Evolutionary conservation across 768 basidiomycete genomes (phyloP).

Genomic region (Artomyces pyxidatus): DNA sequence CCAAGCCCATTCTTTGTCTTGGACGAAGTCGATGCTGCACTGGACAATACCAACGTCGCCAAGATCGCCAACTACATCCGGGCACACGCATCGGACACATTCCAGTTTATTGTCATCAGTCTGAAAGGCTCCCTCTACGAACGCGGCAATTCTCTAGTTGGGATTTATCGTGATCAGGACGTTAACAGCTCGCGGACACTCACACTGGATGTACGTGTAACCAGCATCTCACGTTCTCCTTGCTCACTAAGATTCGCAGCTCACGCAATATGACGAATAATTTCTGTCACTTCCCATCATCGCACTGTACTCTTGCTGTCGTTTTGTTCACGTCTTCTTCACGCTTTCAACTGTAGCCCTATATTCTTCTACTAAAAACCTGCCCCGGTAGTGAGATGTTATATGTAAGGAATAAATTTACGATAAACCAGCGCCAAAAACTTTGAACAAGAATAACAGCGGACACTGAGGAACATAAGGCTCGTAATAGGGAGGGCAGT

Average conservation of each 20-base stretch:
- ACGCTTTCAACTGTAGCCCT: too few species aligned
- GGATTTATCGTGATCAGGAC: constrained; percentile 91
- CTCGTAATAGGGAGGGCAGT: too few species aligned
- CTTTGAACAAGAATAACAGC: background rate
- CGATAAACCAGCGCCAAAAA: background rate
- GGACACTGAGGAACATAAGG: background rate
- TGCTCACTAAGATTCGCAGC: constrained; percentile 24
- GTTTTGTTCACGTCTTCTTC: too few species aligned
- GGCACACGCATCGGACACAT: constrained; percentile 68
- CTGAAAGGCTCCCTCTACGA: constrained; percentile 92
- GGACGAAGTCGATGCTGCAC: constrained; percentile 96
- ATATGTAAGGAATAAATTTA: constrained; percentile 4
- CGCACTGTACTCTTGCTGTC: background rate
- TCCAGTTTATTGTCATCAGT: constrained; percentile 98
- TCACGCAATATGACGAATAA: constrained; percentile 57
- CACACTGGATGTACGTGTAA: constrained; percentile 71
- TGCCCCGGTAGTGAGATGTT: background rate
- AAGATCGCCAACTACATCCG: constrained; percentile 93
- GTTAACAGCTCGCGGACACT: constrained; percentile 87
- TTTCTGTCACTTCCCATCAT: background rate
- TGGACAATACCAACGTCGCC: constrained; percentile 98
- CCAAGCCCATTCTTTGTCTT: constrained; percentile 97
- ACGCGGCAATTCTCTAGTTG: constrained; percentile 82
- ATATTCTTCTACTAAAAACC: too few species aligned
- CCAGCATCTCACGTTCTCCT: background rate